phyloP scores from a whole-genome alignment of 345 rosid species.

The Reutealis trisperma region DNA sequence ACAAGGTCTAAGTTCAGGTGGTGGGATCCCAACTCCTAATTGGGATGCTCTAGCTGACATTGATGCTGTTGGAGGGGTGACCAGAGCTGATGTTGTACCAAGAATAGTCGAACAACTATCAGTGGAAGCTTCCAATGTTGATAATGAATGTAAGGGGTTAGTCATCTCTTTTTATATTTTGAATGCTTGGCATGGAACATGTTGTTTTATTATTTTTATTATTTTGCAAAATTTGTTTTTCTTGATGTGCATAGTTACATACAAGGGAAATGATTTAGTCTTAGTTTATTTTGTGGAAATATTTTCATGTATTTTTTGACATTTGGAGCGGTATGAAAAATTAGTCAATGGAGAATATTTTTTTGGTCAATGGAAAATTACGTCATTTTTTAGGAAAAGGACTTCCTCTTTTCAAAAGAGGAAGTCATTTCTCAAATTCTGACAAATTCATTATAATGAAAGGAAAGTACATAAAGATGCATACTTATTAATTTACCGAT shows the following conservation, averaged over 20 bases:
- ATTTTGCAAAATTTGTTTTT: neutral
- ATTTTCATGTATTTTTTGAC: too few species aligned
- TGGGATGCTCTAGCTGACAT: constrained; percentile 99
- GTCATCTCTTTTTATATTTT: neutral
- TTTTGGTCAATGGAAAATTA: neutral
- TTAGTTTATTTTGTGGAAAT: neutral
- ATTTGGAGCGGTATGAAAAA: too few species aligned
- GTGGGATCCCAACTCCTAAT: constrained; percentile 99
- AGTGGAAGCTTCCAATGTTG: constrained; percentile 71
- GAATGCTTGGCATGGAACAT: neutral
- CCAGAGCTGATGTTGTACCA: constrained; percentile 98
- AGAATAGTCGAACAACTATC: constrained; percentile 80
- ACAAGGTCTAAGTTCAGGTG: constrained; percentile 87
- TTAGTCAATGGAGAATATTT: too few species aligned
- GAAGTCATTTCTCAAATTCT: too few species aligned
- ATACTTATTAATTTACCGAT: too few species aligned
- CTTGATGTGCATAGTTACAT: neutral
- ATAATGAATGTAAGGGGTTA: constrained; percentile 69
- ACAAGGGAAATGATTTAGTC: neutral
- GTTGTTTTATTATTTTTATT: neutral
- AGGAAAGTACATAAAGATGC: too few species aligned
- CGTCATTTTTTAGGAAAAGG: too few species aligned
- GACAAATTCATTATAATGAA: too few species aligned
- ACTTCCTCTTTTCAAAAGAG: too few species aligned
- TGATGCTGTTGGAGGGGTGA: constrained; percentile 97